Base-by-base conservation (phyloP, 2,329 filamentous ascomycete species). In the Colletotrichum magnum region DNA sequence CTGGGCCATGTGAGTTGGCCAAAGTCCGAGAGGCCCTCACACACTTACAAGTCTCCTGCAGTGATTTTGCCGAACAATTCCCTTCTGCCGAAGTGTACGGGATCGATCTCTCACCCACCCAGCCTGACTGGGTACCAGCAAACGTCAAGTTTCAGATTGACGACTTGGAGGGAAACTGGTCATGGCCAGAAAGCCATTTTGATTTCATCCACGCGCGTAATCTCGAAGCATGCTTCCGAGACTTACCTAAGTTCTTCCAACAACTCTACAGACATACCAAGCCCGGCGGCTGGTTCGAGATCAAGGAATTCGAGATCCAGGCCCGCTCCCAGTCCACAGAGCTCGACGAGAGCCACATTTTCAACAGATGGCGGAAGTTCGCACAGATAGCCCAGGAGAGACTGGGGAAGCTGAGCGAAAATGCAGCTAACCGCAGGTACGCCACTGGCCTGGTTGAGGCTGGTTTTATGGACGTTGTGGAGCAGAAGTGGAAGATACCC, bases 171-270 rank as follows among this genome's bases (percentile, higher is more conserved):
- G 72, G 66, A 47, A 74, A 77, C 3, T 90, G 89, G 88, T 80
- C 86, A 0, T 68, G 59, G 59, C 59, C 53, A 0, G 12, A 18
- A 2, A n/a, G 54, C 58, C 78, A 83, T 52, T 88, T 89, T 73
- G 89, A 91, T 77, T 89, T 86, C 72, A 85, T 92, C 61, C 89
- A 91, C 74, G 86, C 87, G 10, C 85, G 87, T 10, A 79, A 89
- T 72, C 84, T 92, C 77, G 81, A 83, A 2, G 90, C 89, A 16
- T 84, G 85, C 52, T 86, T 91, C 70, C 77, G 81, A 2, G 86
- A 89, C 72, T 92, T 89, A 79, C 80, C 82, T 15, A 78, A 83
- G 12, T 79, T 92, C 9, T 85, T 91, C 70, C 77, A 77, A 13
- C 86, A 88, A 66, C 77, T 84, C 1, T 87, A 79, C 69, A 78